phyloP scores from a whole-genome alignment of 75 land plant genomes.

The Pinus albicaulis region DNA sequence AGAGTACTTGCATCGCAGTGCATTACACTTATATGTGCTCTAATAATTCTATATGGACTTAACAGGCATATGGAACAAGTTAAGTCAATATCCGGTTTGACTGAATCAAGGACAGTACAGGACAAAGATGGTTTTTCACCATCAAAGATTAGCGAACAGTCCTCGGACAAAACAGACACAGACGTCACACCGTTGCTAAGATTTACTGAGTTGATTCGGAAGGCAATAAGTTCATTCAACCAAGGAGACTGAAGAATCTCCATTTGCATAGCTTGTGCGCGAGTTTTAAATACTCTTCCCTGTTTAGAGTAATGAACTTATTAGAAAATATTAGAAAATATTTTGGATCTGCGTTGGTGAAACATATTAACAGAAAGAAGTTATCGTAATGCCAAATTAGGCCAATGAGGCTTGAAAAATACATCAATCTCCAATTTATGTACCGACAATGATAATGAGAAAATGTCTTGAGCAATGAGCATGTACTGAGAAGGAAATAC shows the following conservation, averaged over 20 bases:
- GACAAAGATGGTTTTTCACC: constrained; percentile 57
- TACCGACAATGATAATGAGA: too few relatives aligned
- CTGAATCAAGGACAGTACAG: constrained; percentile 58
- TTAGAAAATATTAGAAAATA: neutral
- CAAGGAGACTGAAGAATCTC: constrained; percentile 90
- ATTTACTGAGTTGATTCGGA: constrained; percentile 63
- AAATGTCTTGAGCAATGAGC: too few relatives aligned
- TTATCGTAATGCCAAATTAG: too few relatives aligned
- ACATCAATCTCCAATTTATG: too few relatives aligned
- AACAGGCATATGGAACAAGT: constrained; percentile 72
- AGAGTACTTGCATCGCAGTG: constrained; percentile 17
- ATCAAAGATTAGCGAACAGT: constrained; percentile 49
- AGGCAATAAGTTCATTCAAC: constrained; percentile 82
- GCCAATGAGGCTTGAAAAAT: too few relatives aligned
- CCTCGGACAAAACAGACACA: constrained; percentile 27
- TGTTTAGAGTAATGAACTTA: constrained; percentile 81
- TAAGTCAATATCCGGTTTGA: constrained; percentile 56
- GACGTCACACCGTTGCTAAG: constrained; percentile 8
- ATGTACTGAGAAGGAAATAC: too few relatives aligned
- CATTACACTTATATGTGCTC: constrained; percentile 48
- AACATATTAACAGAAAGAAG: neutral
- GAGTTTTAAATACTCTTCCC: constrained; percentile 68
- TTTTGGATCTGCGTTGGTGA: neutral
- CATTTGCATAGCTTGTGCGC: constrained; percentile 62
- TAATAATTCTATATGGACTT: neutral